Conservation (phyloP, 495 filamentous ascomycete genomes). For the Penicillium paxilli region DNA sequence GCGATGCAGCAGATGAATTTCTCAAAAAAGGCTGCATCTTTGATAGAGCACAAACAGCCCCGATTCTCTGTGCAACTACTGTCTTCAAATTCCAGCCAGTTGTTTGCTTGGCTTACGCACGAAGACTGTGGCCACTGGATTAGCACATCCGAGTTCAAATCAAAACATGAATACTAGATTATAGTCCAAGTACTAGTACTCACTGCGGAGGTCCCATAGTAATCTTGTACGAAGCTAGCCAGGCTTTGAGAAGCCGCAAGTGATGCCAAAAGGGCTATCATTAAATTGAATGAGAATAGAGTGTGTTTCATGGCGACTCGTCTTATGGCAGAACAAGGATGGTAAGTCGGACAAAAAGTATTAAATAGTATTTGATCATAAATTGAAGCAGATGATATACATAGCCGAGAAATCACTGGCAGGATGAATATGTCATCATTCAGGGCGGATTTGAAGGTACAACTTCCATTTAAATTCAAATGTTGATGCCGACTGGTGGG, state of each 20-base stretch:
- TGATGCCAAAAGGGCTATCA: not conserved
- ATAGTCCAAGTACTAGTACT: too few species aligned
- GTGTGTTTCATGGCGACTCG: too few species aligned
- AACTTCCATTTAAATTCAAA: too few species aligned
- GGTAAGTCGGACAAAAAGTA: too few species aligned
- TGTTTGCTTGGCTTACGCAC: not conserved
- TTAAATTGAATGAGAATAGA: not conserved
- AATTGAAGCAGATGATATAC: too few species aligned
- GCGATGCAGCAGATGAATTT: not conserved
- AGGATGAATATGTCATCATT: not conserved
- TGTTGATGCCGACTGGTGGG: too few species aligned
- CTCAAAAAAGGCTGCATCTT: not conserved
- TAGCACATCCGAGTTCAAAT: not conserved
- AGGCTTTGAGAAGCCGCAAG: not conserved
- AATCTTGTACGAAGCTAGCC: not conserved
- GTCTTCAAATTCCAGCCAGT: not conserved
- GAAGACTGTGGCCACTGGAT: not conserved
- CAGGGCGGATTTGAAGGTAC: not conserved
- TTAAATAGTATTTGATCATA: too few species aligned
- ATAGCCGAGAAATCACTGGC: too few species aligned
- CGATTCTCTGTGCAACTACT: not conserved
- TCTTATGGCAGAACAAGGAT: too few species aligned
- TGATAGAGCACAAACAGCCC: not conserved
- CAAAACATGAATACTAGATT: not conserved
- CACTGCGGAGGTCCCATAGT: not conserved